Evolutionary conservation across 345 rosid species (phyloP).

Genomic region (Ailanthus altissimus): DNA sequence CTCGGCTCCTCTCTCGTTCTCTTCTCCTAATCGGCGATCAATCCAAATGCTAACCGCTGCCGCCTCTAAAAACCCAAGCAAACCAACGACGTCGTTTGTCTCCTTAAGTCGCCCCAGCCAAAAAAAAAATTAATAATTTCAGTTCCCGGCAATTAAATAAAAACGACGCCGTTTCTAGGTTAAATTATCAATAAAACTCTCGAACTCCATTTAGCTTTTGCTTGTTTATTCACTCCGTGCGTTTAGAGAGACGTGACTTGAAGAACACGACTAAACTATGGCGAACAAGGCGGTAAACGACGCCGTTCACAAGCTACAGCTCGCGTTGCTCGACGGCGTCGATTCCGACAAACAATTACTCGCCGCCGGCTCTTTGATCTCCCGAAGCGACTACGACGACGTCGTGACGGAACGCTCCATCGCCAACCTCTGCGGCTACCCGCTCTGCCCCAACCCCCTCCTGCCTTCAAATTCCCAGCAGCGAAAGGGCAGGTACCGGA

Average conservation of each 20-base stretch:
- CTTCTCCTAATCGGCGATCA: no score
- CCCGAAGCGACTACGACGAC: slow-evolving; percentile 67
- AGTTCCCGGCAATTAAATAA: neutral
- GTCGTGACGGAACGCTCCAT: slow-evolving; percentile 72
- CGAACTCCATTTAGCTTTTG: no score
- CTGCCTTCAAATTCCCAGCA: slow-evolving; percentile 51
- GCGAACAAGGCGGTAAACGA: slow-evolving; percentile 44
- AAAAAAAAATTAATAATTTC: neutral
- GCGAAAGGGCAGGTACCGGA: slow-evolving; percentile 61
- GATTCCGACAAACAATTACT: slow-evolving; percentile 54
- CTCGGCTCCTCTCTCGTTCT: no score
- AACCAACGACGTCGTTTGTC: no score
- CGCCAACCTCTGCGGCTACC: slow-evolving; percentile 68
- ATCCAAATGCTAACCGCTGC: no score
- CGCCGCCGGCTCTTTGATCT: slow-evolving; percentile 61
- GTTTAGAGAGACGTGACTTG: neutral
- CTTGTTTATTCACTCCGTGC: neutral
- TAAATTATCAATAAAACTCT: neutral
- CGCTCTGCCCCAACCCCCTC: slow-evolving; percentile 48
- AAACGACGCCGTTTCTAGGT: neutral
- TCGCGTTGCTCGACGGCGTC: slow-evolving; percentile 60
- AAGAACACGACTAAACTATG: slow-evolving; percentile 23
- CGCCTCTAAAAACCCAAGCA: no score
- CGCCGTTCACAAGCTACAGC: slow-evolving; percentile 65
- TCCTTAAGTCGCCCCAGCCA: no score